Conservation (phyloP, 768 basidiomycete genomes). For the Boletus sensibilis region DNA sequence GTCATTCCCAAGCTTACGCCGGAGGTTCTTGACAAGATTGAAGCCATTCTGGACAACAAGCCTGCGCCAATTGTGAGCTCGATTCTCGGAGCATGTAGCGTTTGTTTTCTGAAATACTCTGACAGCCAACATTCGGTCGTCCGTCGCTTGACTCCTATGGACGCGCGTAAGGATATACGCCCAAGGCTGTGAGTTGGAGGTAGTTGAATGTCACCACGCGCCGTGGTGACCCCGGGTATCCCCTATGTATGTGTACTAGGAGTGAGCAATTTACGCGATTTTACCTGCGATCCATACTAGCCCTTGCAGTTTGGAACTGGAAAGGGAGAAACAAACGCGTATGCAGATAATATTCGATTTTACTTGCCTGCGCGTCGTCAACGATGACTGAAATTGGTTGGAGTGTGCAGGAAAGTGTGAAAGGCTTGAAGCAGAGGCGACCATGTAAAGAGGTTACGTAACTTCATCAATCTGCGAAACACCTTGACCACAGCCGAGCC, state of each 20-base stretch:
- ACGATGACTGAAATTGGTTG: background rate
- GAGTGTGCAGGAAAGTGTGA: background rate
- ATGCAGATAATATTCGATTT: background rate
- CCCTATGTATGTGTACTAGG: background rate
- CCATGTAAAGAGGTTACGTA: background rate
- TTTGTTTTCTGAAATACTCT: constrained; percentile 4
- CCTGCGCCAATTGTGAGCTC: constrained; percentile 30
- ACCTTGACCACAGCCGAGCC: too few relatives aligned
- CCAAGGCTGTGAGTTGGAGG: background rate
- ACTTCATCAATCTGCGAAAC: background rate
- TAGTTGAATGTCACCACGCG: too few relatives aligned
- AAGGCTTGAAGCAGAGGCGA: background rate
- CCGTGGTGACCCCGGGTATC: too few relatives aligned
- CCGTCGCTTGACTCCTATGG: constrained; percentile 30
- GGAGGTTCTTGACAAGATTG: constrained; percentile 50
- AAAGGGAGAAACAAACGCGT: background rate
- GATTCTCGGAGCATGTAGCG: background rate
- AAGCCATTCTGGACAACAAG: constrained; percentile 48
- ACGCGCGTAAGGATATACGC: constrained; percentile 13
- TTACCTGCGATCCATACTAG: background rate
- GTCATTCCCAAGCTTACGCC: constrained; percentile 54
- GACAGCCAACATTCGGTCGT: constrained; percentile 29
- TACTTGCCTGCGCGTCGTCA: background rate
- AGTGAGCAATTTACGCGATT: background rate
- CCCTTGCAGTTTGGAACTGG: too few relatives aligned